Conservation (phyloP, 2,329 filamentous ascomycete genomes). For the Fusarium marasasianum region DNA sequence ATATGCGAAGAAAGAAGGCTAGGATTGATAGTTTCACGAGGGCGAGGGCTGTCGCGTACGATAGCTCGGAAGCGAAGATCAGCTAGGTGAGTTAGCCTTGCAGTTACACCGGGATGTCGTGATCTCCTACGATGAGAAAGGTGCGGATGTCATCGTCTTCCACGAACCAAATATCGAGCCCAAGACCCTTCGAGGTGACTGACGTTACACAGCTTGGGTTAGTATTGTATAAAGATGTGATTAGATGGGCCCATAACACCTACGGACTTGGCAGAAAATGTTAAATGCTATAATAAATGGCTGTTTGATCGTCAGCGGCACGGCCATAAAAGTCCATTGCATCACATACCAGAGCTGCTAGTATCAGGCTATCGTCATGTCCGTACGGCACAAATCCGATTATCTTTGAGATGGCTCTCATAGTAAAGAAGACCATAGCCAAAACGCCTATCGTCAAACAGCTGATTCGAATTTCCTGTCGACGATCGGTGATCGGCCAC, state of each 20-base stretch:
- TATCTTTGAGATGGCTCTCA: neutral
- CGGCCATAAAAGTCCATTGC: rapidly evolving
- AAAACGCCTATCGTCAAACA: neutral
- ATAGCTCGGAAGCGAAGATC: neutral
- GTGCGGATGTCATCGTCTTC: neutral
- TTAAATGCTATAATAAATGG: neutral
- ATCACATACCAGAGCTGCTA: neutral
- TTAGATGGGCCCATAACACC: rapidly evolving
- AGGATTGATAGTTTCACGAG: neutral
- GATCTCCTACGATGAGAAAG: neutral
- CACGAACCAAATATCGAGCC: neutral
- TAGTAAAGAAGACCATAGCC: neutral
- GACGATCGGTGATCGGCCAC: neutral
- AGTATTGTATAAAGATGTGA: rapidly evolving
- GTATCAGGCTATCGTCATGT: neutral
- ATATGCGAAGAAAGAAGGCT: slow-evolving; percentile 9
- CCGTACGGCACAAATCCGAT: neutral
- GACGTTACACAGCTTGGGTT: rapidly evolving
- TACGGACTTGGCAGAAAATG: neutral
- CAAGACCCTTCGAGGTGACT: neutral
- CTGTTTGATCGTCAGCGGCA: neutral
- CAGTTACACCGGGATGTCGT: rapidly evolving
- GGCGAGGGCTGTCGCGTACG: neutral
- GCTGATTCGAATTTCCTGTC: neutral
- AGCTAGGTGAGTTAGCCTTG: neutral